Evolutionary conservation across 2,329 filamentous ascomycete genomes (phyloP).

Genomic region (Phyllosticta citrichinensis): DNA sequence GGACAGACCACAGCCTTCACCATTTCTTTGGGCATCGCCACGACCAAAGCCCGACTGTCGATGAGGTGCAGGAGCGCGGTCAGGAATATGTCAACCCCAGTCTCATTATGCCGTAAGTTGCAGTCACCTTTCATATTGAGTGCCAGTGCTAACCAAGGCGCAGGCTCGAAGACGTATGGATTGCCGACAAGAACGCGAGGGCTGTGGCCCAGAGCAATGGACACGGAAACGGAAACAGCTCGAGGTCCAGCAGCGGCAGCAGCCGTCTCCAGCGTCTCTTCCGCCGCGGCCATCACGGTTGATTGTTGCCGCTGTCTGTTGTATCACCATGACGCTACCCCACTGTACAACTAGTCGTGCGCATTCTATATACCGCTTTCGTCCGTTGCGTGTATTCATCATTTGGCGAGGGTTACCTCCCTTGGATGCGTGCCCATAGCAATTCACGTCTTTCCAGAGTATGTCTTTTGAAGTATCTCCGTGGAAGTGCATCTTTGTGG

Average conservation of each 20-base stretch:
- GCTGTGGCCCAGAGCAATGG: not conserved
- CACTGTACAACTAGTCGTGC: not conserved
- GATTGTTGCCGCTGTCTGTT: not conserved
- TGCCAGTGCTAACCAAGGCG: slow-evolving; percentile 9
- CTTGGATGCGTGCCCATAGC: not conserved
- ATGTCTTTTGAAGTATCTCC: no score
- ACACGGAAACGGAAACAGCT: not conserved
- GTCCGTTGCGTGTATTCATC: not conserved
- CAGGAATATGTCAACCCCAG: slow-evolving; percentile 68
- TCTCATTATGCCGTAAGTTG: slow-evolving; percentile 53
- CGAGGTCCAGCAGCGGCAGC: not conserved
- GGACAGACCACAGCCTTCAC: slow-evolving; percentile 31
- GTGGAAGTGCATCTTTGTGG: no score
- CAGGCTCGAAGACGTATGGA: slow-evolving; percentile 62
- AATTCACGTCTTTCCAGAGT: not conserved
- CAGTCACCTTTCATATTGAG: slow-evolving; percentile 1
- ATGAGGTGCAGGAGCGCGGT: slow-evolving; percentile 62
- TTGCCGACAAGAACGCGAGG: slow-evolving; percentile 26
- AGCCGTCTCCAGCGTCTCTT: not conserved
- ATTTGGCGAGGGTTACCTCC: not conserved
- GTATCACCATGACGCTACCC: not conserved
- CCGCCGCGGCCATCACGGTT: slow-evolving; percentile 3
- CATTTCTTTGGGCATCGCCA: slow-evolving; percentile 16
- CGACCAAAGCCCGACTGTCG: slow-evolving; percentile 46
- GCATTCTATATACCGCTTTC: not conserved